Conservation (phyloP, 345 rosid species). For the Ricinus communis region DNA sequence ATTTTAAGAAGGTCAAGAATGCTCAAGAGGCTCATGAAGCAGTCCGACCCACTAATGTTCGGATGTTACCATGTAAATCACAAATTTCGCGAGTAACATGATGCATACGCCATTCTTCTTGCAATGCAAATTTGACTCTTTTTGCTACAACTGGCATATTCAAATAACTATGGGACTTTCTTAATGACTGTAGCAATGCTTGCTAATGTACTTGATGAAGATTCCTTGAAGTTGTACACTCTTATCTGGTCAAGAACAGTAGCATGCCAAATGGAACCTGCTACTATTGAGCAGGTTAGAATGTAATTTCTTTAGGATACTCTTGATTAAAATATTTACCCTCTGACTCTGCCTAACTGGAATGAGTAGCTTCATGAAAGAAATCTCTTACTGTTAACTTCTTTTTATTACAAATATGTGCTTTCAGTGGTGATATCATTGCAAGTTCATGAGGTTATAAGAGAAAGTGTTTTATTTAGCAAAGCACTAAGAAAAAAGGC, state of each 20-base stretch:
- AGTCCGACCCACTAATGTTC: constrained; percentile 85
- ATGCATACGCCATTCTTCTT: constrained; percentile 12
- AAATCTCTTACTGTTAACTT: not conserved
- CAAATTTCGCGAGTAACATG: constrained; percentile 17
- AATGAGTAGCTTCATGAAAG: not conserved
- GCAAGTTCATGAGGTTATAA: not conserved
- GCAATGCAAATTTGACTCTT: constrained; percentile 14
- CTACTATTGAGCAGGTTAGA: constrained; percentile 66
- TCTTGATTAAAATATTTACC: not conserved
- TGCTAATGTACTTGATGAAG: constrained; percentile 73
- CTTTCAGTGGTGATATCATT: not conserved
- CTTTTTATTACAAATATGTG: not conserved
- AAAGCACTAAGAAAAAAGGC: not conserved
- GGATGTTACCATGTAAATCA: constrained; percentile 73
- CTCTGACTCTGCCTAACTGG: not conserved
- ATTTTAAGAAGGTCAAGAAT: constrained; percentile 91
- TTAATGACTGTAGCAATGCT: constrained; percentile 54
- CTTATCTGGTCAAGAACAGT: constrained; percentile 91
- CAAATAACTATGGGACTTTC: constrained; percentile 17
- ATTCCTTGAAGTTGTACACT: constrained; percentile 80
- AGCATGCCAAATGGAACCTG: constrained; percentile 96
- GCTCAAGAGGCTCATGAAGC: constrained; percentile 99
- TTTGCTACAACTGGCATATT: not conserved
- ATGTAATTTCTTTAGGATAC: not conserved
- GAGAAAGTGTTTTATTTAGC: not conserved